These are phyloP conservation scores for Naganishia onofrii DNA, from an alignment of 768 basidiomycete genomes.

Conservation along the genomic window DNA sequence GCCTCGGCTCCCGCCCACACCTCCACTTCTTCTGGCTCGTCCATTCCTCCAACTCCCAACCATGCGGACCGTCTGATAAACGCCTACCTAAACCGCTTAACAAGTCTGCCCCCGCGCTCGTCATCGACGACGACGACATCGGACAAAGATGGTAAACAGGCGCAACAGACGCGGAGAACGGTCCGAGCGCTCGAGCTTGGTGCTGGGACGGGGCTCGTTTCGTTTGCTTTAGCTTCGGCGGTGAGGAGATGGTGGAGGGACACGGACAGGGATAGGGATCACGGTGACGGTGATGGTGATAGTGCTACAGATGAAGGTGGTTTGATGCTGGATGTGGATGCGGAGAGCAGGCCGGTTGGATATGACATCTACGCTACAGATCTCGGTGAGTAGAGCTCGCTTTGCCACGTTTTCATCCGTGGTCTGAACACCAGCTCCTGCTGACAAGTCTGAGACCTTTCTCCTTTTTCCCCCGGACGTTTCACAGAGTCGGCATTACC, in stretches of 20 bases:
- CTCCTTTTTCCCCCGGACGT: background rate
- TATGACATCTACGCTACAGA: background rate
- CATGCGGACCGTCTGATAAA: background rate
- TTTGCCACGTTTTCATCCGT: too few relatives aligned
- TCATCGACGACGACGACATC: too few relatives aligned
- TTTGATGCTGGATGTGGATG: too few relatives aligned
- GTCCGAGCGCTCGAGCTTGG: constrained; percentile 67
- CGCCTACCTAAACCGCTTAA: background rate
- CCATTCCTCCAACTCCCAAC: too few relatives aligned
- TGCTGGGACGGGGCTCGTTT: constrained; percentile 78
- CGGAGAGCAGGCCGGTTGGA: constrained; percentile 73
- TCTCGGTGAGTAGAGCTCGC: background rate
- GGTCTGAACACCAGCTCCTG: too few relatives aligned
- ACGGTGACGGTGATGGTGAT: constrained; percentile 49
- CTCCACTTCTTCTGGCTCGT: too few relatives aligned
- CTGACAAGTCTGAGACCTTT: too few relatives aligned
- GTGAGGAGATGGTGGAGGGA: constrained; percentile 24
- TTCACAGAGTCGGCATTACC: constrained; percentile 72
- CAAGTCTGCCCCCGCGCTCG: background rate
- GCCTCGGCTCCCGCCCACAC: too few relatives aligned
- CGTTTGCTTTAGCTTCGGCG: constrained; percentile 62
- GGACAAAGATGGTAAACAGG: too few relatives aligned
- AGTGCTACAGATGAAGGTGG: too few relatives aligned
- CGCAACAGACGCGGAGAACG: background rate
- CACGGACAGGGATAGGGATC: background rate